Evolutionary conservation across 495 filamentous ascomycete genomes (phyloP).

Genomic region (Lasiosphaeria ovina): DNA sequence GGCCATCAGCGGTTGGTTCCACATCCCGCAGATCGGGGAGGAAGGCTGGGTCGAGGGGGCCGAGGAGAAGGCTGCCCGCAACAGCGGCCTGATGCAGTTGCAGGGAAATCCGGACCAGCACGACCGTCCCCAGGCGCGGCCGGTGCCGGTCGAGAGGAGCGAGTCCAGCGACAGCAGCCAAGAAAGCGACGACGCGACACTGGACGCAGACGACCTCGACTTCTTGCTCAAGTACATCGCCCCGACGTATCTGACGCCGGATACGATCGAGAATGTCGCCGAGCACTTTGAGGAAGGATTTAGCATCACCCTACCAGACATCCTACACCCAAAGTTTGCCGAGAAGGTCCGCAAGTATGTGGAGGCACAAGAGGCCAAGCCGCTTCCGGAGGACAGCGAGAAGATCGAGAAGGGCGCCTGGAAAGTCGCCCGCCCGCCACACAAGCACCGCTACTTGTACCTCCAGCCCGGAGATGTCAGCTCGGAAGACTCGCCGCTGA

Average conservation of each 20-base stretch:
- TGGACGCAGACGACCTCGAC: conserved; percentile 73
- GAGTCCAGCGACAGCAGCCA: conserved; percentile 41
- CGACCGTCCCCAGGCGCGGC: conserved; percentile 71
- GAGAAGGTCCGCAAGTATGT: conserved; percentile 66
- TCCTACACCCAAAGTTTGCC: conserved; percentile 76
- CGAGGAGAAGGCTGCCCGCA: conserved; percentile 83
- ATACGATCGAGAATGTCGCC: conserved; percentile 79
- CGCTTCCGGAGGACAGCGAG: conserved; percentile 44
- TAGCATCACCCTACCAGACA: conserved; percentile 71
- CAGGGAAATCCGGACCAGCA: conserved; percentile 87
- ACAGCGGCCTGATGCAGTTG: conserved; percentile 85
- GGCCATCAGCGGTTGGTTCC: conserved; percentile 99
- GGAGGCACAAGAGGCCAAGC: conserved; percentile 56
- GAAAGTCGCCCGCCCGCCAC: conserved; percentile 81
- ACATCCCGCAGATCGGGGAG: conserved; percentile 94
- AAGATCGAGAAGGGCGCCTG: conserved; percentile 63
- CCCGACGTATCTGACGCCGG: conserved; percentile 89
- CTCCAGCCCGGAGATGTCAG: conserved; percentile 47
- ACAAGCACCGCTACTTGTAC: conserved; percentile 93
- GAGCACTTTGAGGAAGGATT: conserved; percentile 78
- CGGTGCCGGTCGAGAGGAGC: conserved; percentile 48
- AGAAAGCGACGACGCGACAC: conserved; percentile 43
- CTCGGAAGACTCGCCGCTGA: conserved; percentile 55
- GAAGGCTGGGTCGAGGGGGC: conserved; percentile 86
- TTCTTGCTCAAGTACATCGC: conserved; percentile 87